Evolutionary conservation across 75 land plant species (phyloP).

Genomic region (Selaginella moellendorffii): DNA sequence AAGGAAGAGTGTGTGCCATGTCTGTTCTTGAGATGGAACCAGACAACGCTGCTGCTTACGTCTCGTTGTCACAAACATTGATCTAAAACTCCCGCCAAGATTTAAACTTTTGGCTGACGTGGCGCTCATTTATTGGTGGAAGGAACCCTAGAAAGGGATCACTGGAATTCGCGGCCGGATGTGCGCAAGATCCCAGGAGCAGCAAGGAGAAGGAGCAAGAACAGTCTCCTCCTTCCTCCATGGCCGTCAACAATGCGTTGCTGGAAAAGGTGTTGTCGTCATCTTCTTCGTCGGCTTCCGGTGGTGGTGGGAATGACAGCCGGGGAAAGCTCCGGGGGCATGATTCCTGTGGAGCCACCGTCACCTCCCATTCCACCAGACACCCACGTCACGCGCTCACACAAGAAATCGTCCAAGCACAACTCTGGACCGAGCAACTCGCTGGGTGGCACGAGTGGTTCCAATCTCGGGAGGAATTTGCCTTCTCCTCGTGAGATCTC

Average conservation of each 20-base stretch:
- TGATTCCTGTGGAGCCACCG: neutral
- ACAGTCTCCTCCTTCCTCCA: neutral
- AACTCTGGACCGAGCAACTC: no score
- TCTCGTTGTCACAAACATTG: no score
- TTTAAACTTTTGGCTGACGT: no score
- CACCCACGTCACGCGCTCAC: neutral
- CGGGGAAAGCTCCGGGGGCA: neutral
- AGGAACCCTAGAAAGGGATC: no score
- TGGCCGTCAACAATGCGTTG: neutral
- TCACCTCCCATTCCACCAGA: neutral
- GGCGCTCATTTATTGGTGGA: no score
- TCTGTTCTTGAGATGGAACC: no score
- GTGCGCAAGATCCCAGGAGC: neutral
- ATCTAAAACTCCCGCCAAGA: no score
- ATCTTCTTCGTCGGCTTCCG: no score
- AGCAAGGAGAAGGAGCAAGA: neutral
- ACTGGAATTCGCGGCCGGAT: neutral
- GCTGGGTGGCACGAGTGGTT: constrained; percentile 21
- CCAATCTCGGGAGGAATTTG: constrained; percentile 51
- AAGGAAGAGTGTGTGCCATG: no score
- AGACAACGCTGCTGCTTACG: no score
- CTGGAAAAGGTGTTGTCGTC: neutral
- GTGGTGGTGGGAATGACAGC: neutral
- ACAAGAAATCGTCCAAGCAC: neutral
- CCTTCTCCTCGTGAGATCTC: constrained; percentile 72